Evolutionary conservation across 2,329 filamentous ascomycete species (phyloP).

Genomic region (Pleoardoris graminearum): DNA sequence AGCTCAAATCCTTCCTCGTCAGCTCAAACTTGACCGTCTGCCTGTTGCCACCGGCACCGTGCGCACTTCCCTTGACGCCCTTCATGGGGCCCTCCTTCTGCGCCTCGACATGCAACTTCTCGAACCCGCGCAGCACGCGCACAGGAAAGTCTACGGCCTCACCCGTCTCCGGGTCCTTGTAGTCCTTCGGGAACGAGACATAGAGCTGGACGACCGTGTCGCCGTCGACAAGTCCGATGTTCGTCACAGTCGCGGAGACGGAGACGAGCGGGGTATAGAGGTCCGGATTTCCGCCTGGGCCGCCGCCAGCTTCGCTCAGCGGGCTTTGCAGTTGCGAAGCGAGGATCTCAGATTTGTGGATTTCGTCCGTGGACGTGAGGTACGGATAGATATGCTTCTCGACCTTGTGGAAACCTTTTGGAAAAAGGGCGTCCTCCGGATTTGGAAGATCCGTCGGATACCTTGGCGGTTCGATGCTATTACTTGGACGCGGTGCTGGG

Average conservation of each 20-base stretch:
- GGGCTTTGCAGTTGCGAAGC: constrained; percentile 59
- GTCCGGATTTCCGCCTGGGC: constrained; percentile 68
- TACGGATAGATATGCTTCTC: constrained; percentile 77
- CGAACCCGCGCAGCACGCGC: constrained; percentile 48
- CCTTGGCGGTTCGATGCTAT: constrained; percentile 36
- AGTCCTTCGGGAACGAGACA: constrained; percentile 51
- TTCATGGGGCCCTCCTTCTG: constrained; percentile 14
- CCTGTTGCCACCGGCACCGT: constrained; percentile 22
- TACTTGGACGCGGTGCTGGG: constrained; percentile 40
- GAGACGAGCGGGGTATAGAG: constrained; percentile 62
- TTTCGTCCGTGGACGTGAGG: constrained; percentile 56
- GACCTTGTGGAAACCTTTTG: constrained; percentile 62
- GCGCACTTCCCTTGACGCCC: constrained; percentile 19
- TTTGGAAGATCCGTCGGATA: constrained; percentile 62
- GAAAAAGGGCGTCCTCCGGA: constrained; percentile 63
- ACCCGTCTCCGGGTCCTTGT: constrained; percentile 47
- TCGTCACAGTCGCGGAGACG: constrained; percentile 60
- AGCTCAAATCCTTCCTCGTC: constrained; percentile 48
- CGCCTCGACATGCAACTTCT: constrained; percentile 46
- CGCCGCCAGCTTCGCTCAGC: constrained; percentile 68
- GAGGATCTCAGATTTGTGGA: constrained; percentile 52
- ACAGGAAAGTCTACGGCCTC: constrained; percentile 61
- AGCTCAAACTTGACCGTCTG: constrained; percentile 43
- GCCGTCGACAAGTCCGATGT: constrained; percentile 61
- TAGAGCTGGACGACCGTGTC: constrained; percentile 63